A percentile compares a stretch with the other conserved stretches of the same genome.
Conservation (phyloP, 345 rosid species). For the Brassica rapa region DNA sequence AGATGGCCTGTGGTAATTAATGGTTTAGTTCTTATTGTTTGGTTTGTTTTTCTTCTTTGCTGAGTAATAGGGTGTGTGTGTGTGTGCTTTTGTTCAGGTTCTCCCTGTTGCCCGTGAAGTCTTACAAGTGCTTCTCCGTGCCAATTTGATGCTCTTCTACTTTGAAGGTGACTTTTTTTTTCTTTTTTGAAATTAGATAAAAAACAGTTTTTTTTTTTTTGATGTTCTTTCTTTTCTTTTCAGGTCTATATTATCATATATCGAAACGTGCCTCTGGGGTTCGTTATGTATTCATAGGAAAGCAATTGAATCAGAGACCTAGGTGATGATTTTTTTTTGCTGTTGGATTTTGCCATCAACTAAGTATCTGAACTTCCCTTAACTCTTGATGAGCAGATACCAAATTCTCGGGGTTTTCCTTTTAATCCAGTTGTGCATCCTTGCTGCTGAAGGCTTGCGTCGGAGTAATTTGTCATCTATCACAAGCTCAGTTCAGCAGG, state of each 20-base stretch:
- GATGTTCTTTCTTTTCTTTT: constrained; percentile 21
- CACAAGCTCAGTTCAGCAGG: constrained; percentile 73
- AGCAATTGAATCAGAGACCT: constrained; percentile 90
- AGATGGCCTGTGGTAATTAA: constrained; percentile 78
- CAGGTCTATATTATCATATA: constrained; percentile 91
- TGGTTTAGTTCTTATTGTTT: not conserved
- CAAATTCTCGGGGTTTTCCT: constrained; percentile 91
- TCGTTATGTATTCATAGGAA: constrained; percentile 86
- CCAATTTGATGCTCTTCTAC: constrained; percentile 95
- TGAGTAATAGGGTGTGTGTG: constrained; percentile 2
- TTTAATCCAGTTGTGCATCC: constrained; percentile 82
- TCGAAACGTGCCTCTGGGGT: constrained; percentile 87
- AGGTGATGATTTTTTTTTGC: constrained; percentile 50
- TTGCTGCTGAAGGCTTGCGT: constrained; percentile 85
- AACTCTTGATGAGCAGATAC: constrained; percentile 57
- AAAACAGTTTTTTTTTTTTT: not conserved
- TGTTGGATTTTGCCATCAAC: not conserved
- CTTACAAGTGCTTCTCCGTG: constrained; percentile 77
- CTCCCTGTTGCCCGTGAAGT: constrained; percentile 81
- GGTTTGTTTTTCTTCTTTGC: not conserved
- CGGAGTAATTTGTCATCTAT: constrained; percentile 83
- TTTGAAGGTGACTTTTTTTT: constrained; percentile 67
- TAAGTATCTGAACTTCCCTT: constrained; percentile 27
- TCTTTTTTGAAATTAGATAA: not conserved
- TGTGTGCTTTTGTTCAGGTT: constrained; percentile 42